These are phyloP conservation scores for Botrytis byssoidea DNA, from an alignment of 2,329 filamentous ascomycete genomes.

Conservation along the genomic window DNA sequence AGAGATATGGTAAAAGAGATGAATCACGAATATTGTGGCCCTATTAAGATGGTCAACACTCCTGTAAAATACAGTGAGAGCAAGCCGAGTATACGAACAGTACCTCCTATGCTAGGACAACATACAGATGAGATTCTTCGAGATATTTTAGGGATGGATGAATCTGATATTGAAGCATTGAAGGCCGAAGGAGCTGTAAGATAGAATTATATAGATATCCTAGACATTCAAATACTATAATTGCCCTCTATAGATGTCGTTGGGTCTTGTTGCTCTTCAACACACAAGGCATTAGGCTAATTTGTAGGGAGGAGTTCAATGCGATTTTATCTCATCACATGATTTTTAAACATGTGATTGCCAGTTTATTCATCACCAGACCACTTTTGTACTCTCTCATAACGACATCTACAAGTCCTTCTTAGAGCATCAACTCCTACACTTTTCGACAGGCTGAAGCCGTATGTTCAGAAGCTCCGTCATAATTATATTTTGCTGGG, in stretches of 20 bases:
- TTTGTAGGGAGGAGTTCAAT: background rate
- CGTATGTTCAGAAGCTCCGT: background rate
- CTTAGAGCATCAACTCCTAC: constrained; percentile 10
- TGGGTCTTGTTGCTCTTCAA: background rate
- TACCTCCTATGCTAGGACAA: constrained; percentile 82
- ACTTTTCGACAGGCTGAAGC: background rate
- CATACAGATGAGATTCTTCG: constrained; percentile 77
- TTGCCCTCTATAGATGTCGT: background rate
- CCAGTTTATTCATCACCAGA: constrained; percentile 20
- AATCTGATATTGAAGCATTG: constrained; percentile 59
- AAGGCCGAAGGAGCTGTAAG: constrained; percentile 66
- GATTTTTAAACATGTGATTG: constrained; percentile 17
- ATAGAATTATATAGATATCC: constrained; percentile 36
- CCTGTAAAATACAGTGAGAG: constrained; percentile 92
- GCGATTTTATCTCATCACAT: constrained; percentile 21
- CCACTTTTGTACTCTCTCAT: constrained; percentile 20
- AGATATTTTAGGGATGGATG: constrained; percentile 59
- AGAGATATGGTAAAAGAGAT: constrained; percentile 88
- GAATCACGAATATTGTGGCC: constrained; percentile 78
- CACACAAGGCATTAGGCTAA: background rate
- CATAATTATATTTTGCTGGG: background rate
- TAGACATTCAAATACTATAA: background rate
- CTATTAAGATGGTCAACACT: constrained; percentile 87
- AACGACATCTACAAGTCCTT: constrained; percentile 6
- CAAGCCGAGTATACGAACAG: constrained; percentile 69